Evolutionary conservation across 345 rosid species (phyloP).

Genomic region (Citrus unshiu): DNA sequence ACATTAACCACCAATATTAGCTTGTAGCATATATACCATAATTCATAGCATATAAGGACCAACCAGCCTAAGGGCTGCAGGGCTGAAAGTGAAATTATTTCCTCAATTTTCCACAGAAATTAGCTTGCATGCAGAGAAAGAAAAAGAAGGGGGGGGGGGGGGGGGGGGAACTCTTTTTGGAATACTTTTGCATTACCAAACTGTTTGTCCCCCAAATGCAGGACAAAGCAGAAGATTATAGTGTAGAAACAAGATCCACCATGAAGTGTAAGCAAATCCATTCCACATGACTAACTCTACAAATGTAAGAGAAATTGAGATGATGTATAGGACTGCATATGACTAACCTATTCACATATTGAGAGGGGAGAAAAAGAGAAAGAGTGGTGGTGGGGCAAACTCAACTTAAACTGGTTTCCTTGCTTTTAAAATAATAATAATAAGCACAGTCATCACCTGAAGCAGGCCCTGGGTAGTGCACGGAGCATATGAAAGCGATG

Average conservation of each 20-base stretch:
- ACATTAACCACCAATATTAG: background rate
- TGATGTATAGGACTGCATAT: background rate
- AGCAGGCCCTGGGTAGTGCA: constrained; percentile 99
- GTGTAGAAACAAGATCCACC: background rate
- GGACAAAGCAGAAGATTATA: constrained; percentile 1
- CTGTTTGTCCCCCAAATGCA: background rate
- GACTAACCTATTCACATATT: background rate
- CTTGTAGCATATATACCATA: background rate
- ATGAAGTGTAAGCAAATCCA: background rate
- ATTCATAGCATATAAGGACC: constrained; percentile 1
- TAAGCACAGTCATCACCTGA: constrained; percentile 51
- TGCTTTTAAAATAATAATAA: background rate
- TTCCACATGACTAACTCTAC: background rate
- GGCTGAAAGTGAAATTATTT: background rate
- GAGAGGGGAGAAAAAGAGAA: background rate
- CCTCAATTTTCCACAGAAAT: background rate
- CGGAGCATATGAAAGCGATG: constrained; percentile 93
- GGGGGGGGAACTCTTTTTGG: too few species aligned
- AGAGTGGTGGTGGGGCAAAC: background rate
- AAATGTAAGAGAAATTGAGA: background rate
- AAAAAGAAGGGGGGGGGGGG: background rate
- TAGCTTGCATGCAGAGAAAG: background rate
- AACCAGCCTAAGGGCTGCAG: background rate
- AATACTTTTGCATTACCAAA: background rate
- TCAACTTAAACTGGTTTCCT: background rate